Conservation (phyloP, 108 stramenopile species). For the Conticribra weissflogii region DNA sequence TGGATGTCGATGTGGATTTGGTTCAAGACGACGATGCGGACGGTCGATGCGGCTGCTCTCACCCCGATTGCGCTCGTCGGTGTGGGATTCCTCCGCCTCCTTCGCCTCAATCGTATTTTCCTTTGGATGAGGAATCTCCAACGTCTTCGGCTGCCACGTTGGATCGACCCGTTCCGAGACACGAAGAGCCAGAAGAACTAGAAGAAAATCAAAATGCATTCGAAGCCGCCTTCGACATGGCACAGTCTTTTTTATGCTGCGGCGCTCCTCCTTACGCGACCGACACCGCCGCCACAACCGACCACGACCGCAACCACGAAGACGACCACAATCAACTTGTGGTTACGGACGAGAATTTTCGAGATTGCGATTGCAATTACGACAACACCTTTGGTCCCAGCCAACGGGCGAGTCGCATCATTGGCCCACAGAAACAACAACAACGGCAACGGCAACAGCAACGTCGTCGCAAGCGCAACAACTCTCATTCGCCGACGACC, state of each 20-base stretch:
- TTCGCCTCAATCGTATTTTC: neutral
- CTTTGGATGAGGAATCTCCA: neutral
- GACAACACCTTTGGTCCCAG: no score
- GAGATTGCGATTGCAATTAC: no score
- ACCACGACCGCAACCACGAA: neutral
- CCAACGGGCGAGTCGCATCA: neutral
- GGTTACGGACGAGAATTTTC: neutral
- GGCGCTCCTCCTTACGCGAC: neutral
- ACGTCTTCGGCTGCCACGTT: neutral
- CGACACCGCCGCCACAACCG: neutral
- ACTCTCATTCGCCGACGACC: slow-evolving; percentile 26
- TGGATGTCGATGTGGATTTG: neutral
- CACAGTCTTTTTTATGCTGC: neutral
- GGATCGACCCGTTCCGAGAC: neutral
- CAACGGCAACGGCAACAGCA: slow-evolving; percentile 1
- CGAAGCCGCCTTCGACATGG: neutral
- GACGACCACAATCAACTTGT: neutral
- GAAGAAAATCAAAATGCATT: no score
- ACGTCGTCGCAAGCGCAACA: neutral
- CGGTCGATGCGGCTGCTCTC: neutral
- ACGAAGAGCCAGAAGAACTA: no score
- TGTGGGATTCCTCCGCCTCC: neutral
- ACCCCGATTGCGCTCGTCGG: neutral
- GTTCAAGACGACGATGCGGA: neutral
- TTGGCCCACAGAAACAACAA: neutral